Evolutionary conservation across 441 rosid genomes (phyloP).

Genomic region (Viola pubescens): DNA sequence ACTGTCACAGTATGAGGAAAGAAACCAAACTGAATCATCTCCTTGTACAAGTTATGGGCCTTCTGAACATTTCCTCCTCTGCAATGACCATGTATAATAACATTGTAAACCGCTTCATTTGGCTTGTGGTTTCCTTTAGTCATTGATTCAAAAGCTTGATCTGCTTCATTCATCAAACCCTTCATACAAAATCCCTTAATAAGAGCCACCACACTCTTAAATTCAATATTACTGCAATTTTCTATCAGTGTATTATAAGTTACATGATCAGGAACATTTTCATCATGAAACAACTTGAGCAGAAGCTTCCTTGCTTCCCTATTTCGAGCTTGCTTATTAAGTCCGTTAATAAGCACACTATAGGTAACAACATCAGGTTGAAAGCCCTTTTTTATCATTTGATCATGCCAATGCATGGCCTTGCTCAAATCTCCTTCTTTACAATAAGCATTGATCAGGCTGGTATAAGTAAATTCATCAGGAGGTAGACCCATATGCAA

Average conservation of each 20-base stretch:
- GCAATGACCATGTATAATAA: slow-evolving; percentile 82
- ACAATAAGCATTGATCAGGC: slow-evolving; percentile 66
- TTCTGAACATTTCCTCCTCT: slow-evolving; percentile 45
- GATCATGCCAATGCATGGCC: slow-evolving; percentile 63
- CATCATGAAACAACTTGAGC: slow-evolving; percentile 66
- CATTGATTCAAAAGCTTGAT: slow-evolving; percentile 59
- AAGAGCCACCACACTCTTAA: slow-evolving; percentile 54
- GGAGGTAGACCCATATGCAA: slow-evolving; percentile 36
- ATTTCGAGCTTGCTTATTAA: slow-evolving; percentile 68
- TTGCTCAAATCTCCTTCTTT: slow-evolving; percentile 46
- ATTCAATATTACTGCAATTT: slow-evolving; percentile 46
- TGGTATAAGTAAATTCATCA: slow-evolving; percentile 64
- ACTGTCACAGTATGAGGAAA: slow-evolving; percentile 62
- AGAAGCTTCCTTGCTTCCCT: slow-evolving; percentile 74
- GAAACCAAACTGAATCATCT: slow-evolving; percentile 46
- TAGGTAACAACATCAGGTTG: slow-evolving; percentile 73
- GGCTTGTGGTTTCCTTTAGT: slow-evolving; percentile 48
- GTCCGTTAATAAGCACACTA: slow-evolving; percentile 75
- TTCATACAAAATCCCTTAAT: slow-evolving; percentile 87
- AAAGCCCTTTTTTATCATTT: slow-evolving; percentile 60
- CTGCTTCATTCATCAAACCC: slow-evolving; percentile 85
- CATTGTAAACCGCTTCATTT: slow-evolving; percentile 57
- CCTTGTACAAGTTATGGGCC: slow-evolving; percentile 56
- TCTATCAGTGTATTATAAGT: slow-evolving; percentile 64
- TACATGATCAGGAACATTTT: slow-evolving; percentile 54